Base-by-base conservation (phyloP, 176 grass and related monocot species). In the Aegilops speltoides region DNA sequence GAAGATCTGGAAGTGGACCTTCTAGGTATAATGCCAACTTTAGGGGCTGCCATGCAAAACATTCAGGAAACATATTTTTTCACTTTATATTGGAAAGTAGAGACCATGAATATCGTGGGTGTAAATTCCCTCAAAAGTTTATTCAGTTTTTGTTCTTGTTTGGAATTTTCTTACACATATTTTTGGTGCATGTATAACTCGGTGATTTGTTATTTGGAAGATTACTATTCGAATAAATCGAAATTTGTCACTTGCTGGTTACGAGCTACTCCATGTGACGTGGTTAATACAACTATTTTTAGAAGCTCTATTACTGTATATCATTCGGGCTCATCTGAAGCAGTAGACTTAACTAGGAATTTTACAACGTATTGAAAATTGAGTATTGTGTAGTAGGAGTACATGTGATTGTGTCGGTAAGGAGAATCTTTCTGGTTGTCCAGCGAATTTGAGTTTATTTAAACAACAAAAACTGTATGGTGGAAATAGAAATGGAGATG, bases 1-100 rank as follows among this genome's bases (percentile, higher is more conserved):
- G 73, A 99, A 99, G 94, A 94, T 99, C 97, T 96, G 97, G 94
- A 96, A 85, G 88, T 99, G 94, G 94, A 93, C 92, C 64, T 90
- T 99, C 90, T 94, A 90, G 76, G 24, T 11, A 78, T 3, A 67
- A 64, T 40, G 26, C 20, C 71, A 65, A 56, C 13, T 26, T 0
- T 82, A 90, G 72, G 62, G 4, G 2, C 31, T 9, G 40, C 14
- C 14, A 4, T 57, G 85, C 75, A 43, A 84, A 57, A 10, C 68
- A 77, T 77, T 46, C 37, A 65, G 65, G 31, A 23, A 85, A 64
- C 37, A 63, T 20, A 26, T 25, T 90, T 87, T 80, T 79, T 65
- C 33, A 11, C 32, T 56, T 87, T 54, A 32, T 77, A 86, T 64
- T 40, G 84, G 46, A 82, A 82, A 54, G 31, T 24, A 72, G 79